Evolutionary conservation across 1,139 yeast genomes (phyloP), one percentile per base, ranked within the genome.

Genomic region (Nakaseomyces glabratus): DNA sequence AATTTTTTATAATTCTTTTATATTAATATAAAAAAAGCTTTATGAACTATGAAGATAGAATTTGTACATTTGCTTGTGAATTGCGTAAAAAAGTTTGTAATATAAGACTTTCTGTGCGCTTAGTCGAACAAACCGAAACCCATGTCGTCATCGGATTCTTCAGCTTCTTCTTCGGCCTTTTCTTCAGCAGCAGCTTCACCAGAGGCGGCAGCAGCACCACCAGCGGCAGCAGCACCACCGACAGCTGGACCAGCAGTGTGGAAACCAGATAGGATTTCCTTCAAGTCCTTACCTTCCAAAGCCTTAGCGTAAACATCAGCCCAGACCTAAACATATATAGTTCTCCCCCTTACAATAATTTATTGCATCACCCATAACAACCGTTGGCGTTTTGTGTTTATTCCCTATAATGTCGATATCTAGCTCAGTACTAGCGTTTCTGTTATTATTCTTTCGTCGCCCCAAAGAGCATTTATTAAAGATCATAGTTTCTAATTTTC

Each of bases 241-340:
- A 78, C 68, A 55, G 78, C 73, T 52, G 82, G 69, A 56, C 80
- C 75, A 56, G 74, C 77, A 51, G 74, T 66, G 59, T 84, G 77
- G 69, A 84, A 73, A 63, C 84, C 79, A 69, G 77, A 74, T 64
- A 84, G 73, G 65, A 85, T 73, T 61, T 82, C 88, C 78, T 88
- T 88, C 66, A 90, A 71, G 77, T 88, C 77, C 75, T 84, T 82
- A 66, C 96, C 96, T 69, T 81, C 94, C 62, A 90, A 77, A 64
- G 97, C 97, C 75, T 84, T 82, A 61, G 97, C 93, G 73, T 72
- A 90, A 61, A 82, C 76, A 61, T 84, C 86, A 62, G 95, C 84
- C 96, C 97, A 88, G 72, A 84, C 74, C 69, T 68, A 50, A 47
- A 20, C 14, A 17, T 4, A 26, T 18, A n/a, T n/a, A n/a, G n/a